A percentile compares a stretch with the other conserved stretches of the same genome.
phyloP scores from a whole-genome alignment of 139 green algal species.

The Coccomyxa sp. region DNA sequence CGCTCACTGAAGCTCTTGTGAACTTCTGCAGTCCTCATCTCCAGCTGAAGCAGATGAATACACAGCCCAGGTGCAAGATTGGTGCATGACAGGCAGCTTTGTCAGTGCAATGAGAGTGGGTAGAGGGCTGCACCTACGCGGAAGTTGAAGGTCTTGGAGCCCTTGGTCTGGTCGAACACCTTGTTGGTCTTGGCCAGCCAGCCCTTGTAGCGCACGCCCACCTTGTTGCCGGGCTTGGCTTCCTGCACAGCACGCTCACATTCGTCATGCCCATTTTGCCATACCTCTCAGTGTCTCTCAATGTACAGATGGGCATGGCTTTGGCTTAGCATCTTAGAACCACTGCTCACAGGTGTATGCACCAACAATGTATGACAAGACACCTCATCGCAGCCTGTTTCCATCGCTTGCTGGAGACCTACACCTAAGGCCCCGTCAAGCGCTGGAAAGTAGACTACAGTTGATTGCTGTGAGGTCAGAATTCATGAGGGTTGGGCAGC shows the following conservation, averaged over 20 bases:
- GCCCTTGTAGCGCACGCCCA: constrained; percentile 69
- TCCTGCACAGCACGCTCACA: constrained; percentile 7
- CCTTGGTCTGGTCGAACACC: constrained; percentile 82
- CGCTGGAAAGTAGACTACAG: not conserved
- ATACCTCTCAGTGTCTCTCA: too few relatives aligned
- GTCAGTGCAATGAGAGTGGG: too few relatives aligned
- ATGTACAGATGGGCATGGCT: too few relatives aligned
- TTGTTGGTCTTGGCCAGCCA: constrained; percentile 76
- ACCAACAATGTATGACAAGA: not conserved
- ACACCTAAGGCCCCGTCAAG: not conserved
- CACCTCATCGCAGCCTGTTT: not conserved
- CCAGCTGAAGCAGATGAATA: not conserved
- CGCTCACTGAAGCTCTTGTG: not conserved
- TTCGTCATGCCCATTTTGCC: too few relatives aligned
- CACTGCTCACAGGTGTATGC: too few relatives aligned
- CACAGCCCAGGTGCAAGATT: too few relatives aligned
- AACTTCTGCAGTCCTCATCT: not conserved
- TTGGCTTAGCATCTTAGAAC: too few relatives aligned
- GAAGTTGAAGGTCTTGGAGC: constrained; percentile 77
- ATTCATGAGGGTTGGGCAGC: constrained; percentile 51
- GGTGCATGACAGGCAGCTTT: not conserved
- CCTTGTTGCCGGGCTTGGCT: constrained; percentile 25
- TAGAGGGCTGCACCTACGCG: constrained; percentile 78
- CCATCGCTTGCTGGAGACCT: not conserved
- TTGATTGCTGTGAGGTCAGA: too few relatives aligned